Conservation (phyloP, 371 early-diverging fungal genomes). For the Actinomortierella wolfii region DNA sequence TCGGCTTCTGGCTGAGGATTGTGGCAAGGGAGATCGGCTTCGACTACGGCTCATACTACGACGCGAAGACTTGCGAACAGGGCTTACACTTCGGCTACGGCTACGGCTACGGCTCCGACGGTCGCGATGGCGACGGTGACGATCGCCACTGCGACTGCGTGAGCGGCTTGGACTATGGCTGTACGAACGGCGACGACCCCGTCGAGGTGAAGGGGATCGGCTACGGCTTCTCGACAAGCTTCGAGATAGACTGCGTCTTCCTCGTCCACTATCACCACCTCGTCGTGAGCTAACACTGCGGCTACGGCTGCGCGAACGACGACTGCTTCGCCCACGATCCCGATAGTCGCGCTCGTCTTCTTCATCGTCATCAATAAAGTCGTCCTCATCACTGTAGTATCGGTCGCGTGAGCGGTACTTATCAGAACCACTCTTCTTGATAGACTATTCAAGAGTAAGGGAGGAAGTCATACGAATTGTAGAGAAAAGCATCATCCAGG, state of each 20-base stretch:
- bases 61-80: not conserved
- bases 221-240: not conserved
- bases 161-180: not conserved
- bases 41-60: constrained; percentile 14
- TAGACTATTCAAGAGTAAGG: constrained; percentile 41
- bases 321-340: constrained; percentile 10
- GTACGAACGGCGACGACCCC: not conserved
- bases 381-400: constrained; percentile 42
- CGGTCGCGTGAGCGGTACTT: constrained; percentile 40
- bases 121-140: not conserved
- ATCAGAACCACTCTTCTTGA: constrained; percentile 43
- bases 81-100: constrained; percentile 14
- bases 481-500: too few species aligned
- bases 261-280: constrained; percentile 12
- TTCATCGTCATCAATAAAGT: constrained; percentile 31
- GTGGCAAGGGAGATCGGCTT: too few species aligned
- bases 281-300: constrained; percentile 12
- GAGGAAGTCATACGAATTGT: too few species aligned
- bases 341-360: constrained; percentile 28
- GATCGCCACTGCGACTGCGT: constrained; percentile 1
- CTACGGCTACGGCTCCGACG: constrained; percentile 10
- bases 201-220: not conserved
- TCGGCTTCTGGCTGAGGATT: constrained; percentile 8
- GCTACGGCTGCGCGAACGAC: constrained; percentile 26
- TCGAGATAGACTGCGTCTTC: constrained; percentile 1